These are phyloP conservation scores for Cercophora sp. DNA, from an alignment of 495 filamentous ascomycete species.

Conservation along the genomic window DNA sequence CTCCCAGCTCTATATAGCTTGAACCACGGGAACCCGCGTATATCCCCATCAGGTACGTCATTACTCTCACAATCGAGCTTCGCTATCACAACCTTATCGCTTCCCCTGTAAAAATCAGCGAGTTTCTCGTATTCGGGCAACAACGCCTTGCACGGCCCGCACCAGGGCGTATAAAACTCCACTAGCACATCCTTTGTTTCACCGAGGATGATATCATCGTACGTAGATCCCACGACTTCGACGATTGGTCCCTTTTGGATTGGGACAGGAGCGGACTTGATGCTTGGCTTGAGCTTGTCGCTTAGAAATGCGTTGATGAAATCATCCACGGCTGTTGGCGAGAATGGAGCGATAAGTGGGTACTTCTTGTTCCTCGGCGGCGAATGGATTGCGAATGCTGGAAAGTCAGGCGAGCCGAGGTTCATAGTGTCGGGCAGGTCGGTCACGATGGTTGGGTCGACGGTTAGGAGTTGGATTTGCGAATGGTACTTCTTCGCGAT, in stretches of 20 bases:
- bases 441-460: neutral
- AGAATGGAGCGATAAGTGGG: neutral
- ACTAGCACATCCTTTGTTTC: neutral
- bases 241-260: neutral
- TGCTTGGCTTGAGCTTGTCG: neutral
- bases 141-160: neutral
- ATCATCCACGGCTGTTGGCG: neutral
- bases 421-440: neutral
- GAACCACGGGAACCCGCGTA: neutral
- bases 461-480: neutral
- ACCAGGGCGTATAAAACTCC: constrained; percentile 1
- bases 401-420: neutral
- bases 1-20: neutral
- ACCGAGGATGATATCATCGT: neutral
- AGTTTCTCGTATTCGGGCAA: neutral
- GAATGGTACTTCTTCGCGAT: neutral
- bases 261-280: neutral
- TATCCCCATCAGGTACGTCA: neutral
- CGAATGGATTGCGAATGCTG: neutral
- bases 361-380: neutral
- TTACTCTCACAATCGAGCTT: neutral
- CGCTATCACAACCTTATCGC: neutral
- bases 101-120: neutral
- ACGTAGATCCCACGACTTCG: neutral
- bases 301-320: neutral